Evolutionary conservation across 768 basidiomycete species (phyloP), one percentile per base, ranked within the genome.

Genomic region (Kwoniella bestiolae): DNA sequence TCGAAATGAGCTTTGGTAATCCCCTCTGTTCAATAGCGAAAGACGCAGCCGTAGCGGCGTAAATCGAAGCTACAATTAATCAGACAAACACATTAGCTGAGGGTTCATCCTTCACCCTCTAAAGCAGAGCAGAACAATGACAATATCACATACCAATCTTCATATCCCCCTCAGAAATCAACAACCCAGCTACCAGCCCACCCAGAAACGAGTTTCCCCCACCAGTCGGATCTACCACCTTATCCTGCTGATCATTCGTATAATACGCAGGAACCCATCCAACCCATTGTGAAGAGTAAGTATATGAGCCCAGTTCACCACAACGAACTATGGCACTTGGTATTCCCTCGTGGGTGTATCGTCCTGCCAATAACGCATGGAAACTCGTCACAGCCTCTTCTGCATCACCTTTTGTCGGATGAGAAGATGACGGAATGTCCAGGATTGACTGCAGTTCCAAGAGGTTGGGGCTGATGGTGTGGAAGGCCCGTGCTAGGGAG

Each of bases 151-250:
- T 28, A 77, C 76, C 71, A 34, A 35, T 46, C 55, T 65, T 26
- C 18, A 66, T 63, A 61, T 78, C 66, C 2, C 65, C 76, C 12
- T 69, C 47, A 25, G 55, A 35, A 3, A 73, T 34, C 8, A 74
- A 31, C 45, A 78, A 41, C 2, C 77, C 77, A 38, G 74, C 77
- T 18, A 49, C 66, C 6, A 78, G 56, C 0, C 77, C 77, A 35
- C 77, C 77, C 44, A 78, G 29, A 38, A 71, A 78, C 4, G 70
- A 75, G 51, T 78, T 78, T 6, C 77, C 77, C 5, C 77, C 74
- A 6, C 77, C 77, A 4, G 77, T 78, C 7, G 64, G 47, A 65
- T 78, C 77, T 1, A 73, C 67, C 2, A 78, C 71, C 34, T 52
- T 41, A 55, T 65, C 65, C 52, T 71, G 70, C n/a, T 71, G 61